Evolutionary conservation across 768 basidiomycete species (phyloP), one percentile per base, ranked within the genome.

Genomic region (Collybia mongolica): DNA sequence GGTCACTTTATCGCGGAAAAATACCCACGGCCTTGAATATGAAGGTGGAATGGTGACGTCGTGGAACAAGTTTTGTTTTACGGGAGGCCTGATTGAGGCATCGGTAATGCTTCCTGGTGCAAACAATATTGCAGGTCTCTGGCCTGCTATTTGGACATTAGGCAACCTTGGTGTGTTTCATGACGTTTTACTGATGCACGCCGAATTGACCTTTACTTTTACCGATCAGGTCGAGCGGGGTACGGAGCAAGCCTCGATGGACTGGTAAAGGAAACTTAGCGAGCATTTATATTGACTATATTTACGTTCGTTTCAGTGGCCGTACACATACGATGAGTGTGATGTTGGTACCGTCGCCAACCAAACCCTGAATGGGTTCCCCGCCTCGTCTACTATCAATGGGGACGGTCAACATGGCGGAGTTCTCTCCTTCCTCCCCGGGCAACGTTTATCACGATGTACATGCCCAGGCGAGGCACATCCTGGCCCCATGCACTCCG

Each of bases 31-130:
- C 50, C 69, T 93, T 45, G 65, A 86, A 57, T 92, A 87, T 64
- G 79, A 83, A 66, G 81, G 86, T 51, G 86, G 81, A 72, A 61
- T 73, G 77, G 44, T 14, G 4, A 68, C 60, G 54, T 55, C 24
- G 56, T 68, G 82, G 88, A 93, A 93, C 67, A 92, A 93, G 67
- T 87, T 96, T 53, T 95, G 90, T 65, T 93, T 93, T 67, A 89
- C 88, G 12, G 89, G 88, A 20, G 91, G 92, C 20, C 81, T 86
- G 49, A 76, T 92, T 45, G 87, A 90, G 61, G 65, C 75, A 0
- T 76, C 69, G 7, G 83, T 88, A 7, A 73, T 76, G 15, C 73
- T 90, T 11, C 88, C 88, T 19, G 87, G 88, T 6, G 71, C 77
- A 15, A 83, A 78, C 56, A 81, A 84, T 56, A 72, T 92, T 26